Base-by-base conservation (phyloP, 768 basidiomycete genomes). In the Suillus plorans region DNA sequence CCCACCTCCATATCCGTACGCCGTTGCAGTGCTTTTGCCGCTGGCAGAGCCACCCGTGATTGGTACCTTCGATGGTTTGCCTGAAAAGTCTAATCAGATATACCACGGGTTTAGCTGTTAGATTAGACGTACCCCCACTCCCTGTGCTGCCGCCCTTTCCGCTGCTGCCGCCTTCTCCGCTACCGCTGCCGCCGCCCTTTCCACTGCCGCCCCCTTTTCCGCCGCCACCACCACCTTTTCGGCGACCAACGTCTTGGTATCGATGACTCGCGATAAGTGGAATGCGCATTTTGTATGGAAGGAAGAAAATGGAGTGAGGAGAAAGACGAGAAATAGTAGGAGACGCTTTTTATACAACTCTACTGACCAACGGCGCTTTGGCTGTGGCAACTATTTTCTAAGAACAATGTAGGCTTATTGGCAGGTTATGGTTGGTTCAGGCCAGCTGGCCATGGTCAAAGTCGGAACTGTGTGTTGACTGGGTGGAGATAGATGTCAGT, bases 1-100 rank as follows among this genome's bases (percentile, higher is more conserved):
- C 31, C 79, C 75, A 1, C 77, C 78, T 1, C 80, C 80, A 18
- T 39, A 25, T 2, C 79, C 77, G 63, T 78, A 81, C 0, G 76
- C 70, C 14, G 63, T 68, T 6, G 78, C 77, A 20, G 72, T 68
- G 5, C 37, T 62, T 62, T 71, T 74, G 1, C 76, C 75, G 18
- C 36, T 64, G 2, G 66, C 63, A 10, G 76, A 68, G 22, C 64
- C 44, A 12, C 69, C 69, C 5, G 64, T 13, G 25, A 76, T 34
- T 2, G 77, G 68, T 2, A 75, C 73, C 2, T 65, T 62, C 2
- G 58, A 60, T 5, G 67, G 64, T 34, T 64, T 68, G 2, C 39
- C 58, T 59, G 25, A 20, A 59, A 59, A 42, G 41, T 18, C 4
- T 25, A 12, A 42, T 59, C 37, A 58, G 4, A 25, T 12, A 12